A percentile compares a stretch with the other conserved stretches of the same genome.
Evolutionary conservation across 768 basidiomycete genomes (phyloP).

Genomic region (Calvatia gigantea): DNA sequence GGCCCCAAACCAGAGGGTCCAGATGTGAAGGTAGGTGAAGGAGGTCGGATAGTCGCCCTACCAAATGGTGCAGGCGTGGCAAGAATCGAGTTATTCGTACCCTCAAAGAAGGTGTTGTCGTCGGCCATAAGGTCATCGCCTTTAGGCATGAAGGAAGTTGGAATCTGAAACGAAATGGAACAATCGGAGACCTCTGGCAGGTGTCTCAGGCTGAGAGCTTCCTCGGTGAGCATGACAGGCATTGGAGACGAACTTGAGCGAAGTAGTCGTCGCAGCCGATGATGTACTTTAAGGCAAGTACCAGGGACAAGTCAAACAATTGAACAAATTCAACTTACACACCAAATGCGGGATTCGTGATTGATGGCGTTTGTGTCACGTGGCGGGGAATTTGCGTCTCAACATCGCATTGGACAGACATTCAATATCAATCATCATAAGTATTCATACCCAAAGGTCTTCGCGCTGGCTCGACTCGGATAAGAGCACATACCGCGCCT

Average conservation of each 20-base stretch:
- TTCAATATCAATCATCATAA: too few relatives aligned
- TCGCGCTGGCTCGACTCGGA: too few relatives aligned
- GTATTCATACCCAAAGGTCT: too few relatives aligned
- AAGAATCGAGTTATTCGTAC: slow-evolving; percentile 28
- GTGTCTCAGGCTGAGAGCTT: slow-evolving; percentile 47
- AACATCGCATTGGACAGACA: too few relatives aligned
- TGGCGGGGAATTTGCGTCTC: too few relatives aligned
- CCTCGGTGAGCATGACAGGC: slow-evolving; percentile 23
- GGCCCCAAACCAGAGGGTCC: slow-evolving; percentile 19
- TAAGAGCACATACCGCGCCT: too few relatives aligned
- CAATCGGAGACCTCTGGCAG: slow-evolving; percentile 50
- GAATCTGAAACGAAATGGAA: slow-evolving; percentile 58
- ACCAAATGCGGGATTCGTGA: too few relatives aligned
- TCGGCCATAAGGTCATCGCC: slow-evolving; percentile 51
- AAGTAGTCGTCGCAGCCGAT: too few relatives aligned
- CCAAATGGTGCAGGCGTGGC: slow-evolving; percentile 28
- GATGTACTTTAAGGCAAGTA: too few relatives aligned
- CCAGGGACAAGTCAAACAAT: too few relatives aligned
- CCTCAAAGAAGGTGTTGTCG: slow-evolving; percentile 46
- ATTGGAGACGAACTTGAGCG: background rate
- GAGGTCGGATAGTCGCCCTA: slow-evolving; percentile 23
- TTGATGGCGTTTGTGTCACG: too few relatives aligned
- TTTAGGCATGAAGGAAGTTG: slow-evolving; percentile 27
- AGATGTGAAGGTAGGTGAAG: slow-evolving; percentile 36
- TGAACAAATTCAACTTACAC: too few relatives aligned